Base-by-base conservation (phyloP, 2,329 filamentous ascomycete species). In the Aspergillus ochraceus region DNA sequence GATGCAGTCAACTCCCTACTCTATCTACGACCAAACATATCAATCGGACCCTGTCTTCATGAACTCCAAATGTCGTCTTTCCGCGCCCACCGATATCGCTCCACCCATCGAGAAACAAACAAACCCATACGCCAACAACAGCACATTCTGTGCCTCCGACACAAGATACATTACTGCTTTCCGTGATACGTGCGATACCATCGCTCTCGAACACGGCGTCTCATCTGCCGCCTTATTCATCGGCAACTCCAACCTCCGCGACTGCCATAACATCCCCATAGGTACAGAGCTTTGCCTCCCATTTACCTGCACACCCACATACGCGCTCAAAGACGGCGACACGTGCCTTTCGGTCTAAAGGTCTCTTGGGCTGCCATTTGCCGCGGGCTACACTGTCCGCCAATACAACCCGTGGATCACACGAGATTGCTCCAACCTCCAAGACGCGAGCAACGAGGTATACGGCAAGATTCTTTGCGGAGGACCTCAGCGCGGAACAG, bases 1-100 rank as follows among this genome's bases (percentile, higher is more conserved):
- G 57, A 71, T 71, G 69, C 67, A 72, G 24, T 20, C 52, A 19
- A 39, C 52, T 5, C 20, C 50, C 4, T 70, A 72, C 59, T 65
- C 65, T 60, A 51, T 57, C 49, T 69, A 71, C 52, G 54, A 68
- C 11, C 14, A 59, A 10, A 24, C 22, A 50, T 63, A 54, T 51
- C 19, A 64, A 50, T 42, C 54, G 10, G 39, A 51, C 39, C 52
- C 61, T 3, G 6, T 54, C 4, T 22, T 53, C 22, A 57, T 62
- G 4, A 45, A 57, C 24, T 46, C 24, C 20, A 57, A 59, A 51
- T 63, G 58, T 49, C 52, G 47, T 9, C 39, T 61, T 20, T 22
- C 47, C 12, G 50, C 17, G 2, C 45, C 59, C 12, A 61, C 36
- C 4, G 50, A 55, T 24, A 47, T 58, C 20, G 59, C 55, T 9